A percentile compares a stretch with the other conserved stretches of the same genome.
phyloP scores from a whole-genome alignment of 2,329 filamentous ascomycete genomes.

The Periconia digitata region DNA sequence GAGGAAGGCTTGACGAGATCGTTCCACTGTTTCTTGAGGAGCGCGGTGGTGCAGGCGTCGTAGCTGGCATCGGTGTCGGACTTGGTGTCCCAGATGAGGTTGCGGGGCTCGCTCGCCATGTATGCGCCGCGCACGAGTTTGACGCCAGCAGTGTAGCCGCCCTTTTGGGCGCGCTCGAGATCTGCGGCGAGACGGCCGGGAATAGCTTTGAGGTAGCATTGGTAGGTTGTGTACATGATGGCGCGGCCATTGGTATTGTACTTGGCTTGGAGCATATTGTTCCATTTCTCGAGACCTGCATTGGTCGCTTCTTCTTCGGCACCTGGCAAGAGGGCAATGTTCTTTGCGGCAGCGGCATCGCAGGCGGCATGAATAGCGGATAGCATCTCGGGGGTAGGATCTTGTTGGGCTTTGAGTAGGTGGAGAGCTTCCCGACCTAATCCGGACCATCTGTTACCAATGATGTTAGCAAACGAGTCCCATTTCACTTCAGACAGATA shows the following conservation, averaged over 20 bases:
- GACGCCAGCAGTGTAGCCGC: slow-evolving; percentile 56
- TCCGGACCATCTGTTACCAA: slow-evolving; percentile 67
- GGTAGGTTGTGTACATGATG: slow-evolving; percentile 70
- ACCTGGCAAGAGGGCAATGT: slow-evolving; percentile 77
- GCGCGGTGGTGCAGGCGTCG: slow-evolving; percentile 67
- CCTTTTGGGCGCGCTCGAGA: slow-evolving; percentile 48
- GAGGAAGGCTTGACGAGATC: slow-evolving; percentile 51
- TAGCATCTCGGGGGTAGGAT: slow-evolving; percentile 65
- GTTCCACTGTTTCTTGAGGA: slow-evolving; percentile 67
- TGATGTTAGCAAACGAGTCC: slow-evolving; percentile 15
- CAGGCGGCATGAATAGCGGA: slow-evolving; percentile 75
- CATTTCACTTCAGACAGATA: background rate
- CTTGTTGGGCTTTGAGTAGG: slow-evolving; percentile 63
- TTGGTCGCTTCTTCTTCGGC: slow-evolving; percentile 83
- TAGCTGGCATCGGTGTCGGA: slow-evolving; percentile 63
- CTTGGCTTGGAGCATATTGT: slow-evolving; percentile 71
- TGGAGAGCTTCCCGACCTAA: slow-evolving; percentile 73
- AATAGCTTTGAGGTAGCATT: slow-evolving; percentile 58
- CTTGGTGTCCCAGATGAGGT: slow-evolving; percentile 57
- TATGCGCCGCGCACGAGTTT: slow-evolving; percentile 63
- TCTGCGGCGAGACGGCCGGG: slow-evolving; percentile 48
- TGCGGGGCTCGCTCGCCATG: slow-evolving; percentile 52
- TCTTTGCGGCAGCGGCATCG: slow-evolving; percentile 66
- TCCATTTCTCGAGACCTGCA: slow-evolving; percentile 79
- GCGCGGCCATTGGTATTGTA: slow-evolving; percentile 69